Percentiles rank a stretch among this genome's conserved stretches.
These are phyloP conservation scores for Colletotrichum euphorbiae DNA, from an alignment of 2,329 filamentous ascomycete species.

Conservation along the genomic window DNA sequence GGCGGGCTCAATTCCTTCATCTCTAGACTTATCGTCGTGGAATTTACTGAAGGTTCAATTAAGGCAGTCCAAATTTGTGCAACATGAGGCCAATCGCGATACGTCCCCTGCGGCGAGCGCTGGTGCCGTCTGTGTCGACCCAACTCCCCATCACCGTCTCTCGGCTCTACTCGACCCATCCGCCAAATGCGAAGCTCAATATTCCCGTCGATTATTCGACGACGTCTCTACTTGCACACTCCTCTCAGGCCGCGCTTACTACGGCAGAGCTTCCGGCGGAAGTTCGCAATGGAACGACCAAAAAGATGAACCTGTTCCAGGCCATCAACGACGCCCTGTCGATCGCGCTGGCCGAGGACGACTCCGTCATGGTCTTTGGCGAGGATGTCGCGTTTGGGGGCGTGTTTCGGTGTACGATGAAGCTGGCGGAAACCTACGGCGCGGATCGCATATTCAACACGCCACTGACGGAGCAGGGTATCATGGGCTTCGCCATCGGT, in stretches of 20 bases:
- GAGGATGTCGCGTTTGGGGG: slow-evolving; percentile 98
- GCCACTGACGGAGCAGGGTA: slow-evolving; percentile 92
- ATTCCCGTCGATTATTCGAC: slow-evolving; percentile 87
- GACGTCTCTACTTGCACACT: slow-evolving; percentile 85
- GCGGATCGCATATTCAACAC: slow-evolving; percentile 95
- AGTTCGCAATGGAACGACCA: slow-evolving; percentile 76
- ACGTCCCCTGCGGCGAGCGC: slow-evolving; percentile 35
- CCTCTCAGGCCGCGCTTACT: slow-evolving; percentile 75
- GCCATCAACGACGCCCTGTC: slow-evolving; percentile 91
- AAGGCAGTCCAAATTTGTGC: slow-evolving; percentile 2
- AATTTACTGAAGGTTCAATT: slow-evolving; percentile 22
- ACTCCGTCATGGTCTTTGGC: slow-evolving; percentile 90
- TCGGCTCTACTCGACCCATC: slow-evolving; percentile 65
- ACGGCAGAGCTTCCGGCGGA: slow-evolving; percentile 78
- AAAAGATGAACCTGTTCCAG: slow-evolving; percentile 93
- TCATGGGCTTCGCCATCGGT: slow-evolving; percentile 93
- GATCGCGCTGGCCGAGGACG: slow-evolving; percentile 84
- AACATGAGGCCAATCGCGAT: slow-evolving; percentile 36
- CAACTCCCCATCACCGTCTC: slow-evolving; percentile 32
- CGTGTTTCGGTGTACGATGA: slow-evolving; percentile 95
- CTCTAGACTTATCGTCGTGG: not conserved
- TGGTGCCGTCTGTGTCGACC: slow-evolving; percentile 29
- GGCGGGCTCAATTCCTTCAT: slow-evolving; percentile 20
- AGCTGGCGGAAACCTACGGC: slow-evolving; percentile 88
- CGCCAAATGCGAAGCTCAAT: slow-evolving; percentile 77